Evolutionary conservation across 176 grass and related monocot genomes (phyloP).

Genomic region (Bonia amplexicaulis): DNA sequence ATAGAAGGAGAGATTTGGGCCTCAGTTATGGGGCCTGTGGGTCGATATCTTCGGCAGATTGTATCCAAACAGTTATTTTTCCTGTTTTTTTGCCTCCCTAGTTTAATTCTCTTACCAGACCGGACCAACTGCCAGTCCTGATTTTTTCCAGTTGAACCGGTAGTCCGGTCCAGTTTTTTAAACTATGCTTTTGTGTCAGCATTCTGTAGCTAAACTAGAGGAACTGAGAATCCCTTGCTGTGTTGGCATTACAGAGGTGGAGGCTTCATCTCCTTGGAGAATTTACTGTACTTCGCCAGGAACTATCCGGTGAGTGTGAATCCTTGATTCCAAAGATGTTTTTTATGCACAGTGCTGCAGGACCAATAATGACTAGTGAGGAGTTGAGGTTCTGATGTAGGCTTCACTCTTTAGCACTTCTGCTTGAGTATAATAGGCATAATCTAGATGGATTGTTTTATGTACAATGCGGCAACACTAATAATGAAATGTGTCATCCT

Average conservation of each 20-base stretch:
- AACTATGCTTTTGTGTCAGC: neutral
- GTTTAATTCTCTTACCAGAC: no score
- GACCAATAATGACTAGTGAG: neutral
- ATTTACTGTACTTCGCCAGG: conserved; percentile 82
- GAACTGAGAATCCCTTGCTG: neutral
- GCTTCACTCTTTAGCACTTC: neutral
- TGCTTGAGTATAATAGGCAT: neutral
- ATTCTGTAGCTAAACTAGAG: conserved; percentile 1
- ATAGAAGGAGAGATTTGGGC: no score
- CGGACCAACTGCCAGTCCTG: no score
- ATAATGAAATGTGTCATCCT: neutral
- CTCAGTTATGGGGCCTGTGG: no score
- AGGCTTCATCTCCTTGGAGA: conserved; percentile 98
- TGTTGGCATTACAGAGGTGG: conserved; percentile 62
- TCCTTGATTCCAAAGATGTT: neutral
- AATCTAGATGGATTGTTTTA: neutral
- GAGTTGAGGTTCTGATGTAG: neutral
- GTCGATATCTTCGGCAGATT: no score
- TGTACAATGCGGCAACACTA: neutral
- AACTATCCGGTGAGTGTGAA: conserved; percentile 73
- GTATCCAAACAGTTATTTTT: no score
- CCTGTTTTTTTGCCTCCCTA: no score
- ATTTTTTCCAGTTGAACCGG: no score
- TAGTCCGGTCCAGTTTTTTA: no score
- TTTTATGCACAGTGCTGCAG: neutral